phyloP scores from a whole-genome alignment of 208 protist species.

The Crithidia bombi region DNA sequence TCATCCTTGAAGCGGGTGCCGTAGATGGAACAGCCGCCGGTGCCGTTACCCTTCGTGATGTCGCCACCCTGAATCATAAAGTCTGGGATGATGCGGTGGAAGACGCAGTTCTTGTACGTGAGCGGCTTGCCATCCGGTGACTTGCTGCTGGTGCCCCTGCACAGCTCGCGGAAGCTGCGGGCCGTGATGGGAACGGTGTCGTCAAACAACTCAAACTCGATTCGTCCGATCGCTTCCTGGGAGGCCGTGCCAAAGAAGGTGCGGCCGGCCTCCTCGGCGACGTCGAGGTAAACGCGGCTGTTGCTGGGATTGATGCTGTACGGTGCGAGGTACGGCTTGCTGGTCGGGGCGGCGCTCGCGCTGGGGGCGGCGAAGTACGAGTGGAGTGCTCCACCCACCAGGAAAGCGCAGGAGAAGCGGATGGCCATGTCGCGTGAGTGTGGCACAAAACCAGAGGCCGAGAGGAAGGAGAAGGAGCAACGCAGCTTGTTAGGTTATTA shows the following conservation, averaged over 20 bases:
- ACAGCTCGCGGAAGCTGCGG: conserved; percentile 89
- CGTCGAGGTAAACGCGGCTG: conserved; percentile 87
- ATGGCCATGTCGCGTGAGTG: conserved; percentile 36
- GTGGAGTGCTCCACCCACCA: conserved; percentile 47
- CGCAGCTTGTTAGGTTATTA: neutral
- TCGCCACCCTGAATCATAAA: conserved; percentile 98
- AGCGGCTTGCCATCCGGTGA: conserved; percentile 90
- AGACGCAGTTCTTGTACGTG: conserved; percentile 90
- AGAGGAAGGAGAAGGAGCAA: neutral
- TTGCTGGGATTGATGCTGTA: conserved; percentile 73
- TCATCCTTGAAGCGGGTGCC: conserved; percentile 94
- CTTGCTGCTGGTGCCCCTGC: conserved; percentile 49
- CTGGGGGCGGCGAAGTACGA: conserved; percentile 19
- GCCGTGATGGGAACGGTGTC: conserved; percentile 94
- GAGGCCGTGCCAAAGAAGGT: conserved; percentile 62
- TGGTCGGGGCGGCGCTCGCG: conserved; percentile 30
- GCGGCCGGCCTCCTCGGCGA: conserved; percentile 42
- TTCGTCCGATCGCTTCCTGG: conserved; percentile 71
- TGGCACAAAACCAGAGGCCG: neutral
- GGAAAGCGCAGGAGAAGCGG: conserved; percentile 52
- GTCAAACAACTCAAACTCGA: conserved; percentile 95
- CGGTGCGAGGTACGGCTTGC: conserved; percentile 50
- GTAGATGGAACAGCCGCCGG: conserved; percentile 95
- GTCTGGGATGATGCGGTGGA: conserved; percentile 95
- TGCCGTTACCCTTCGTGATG: conserved; percentile 94